Evolutionary conservation across 306 rosid species (phyloP), one percentile per base, ranked within the genome.

Genomic region (Vigna angularis): DNA sequence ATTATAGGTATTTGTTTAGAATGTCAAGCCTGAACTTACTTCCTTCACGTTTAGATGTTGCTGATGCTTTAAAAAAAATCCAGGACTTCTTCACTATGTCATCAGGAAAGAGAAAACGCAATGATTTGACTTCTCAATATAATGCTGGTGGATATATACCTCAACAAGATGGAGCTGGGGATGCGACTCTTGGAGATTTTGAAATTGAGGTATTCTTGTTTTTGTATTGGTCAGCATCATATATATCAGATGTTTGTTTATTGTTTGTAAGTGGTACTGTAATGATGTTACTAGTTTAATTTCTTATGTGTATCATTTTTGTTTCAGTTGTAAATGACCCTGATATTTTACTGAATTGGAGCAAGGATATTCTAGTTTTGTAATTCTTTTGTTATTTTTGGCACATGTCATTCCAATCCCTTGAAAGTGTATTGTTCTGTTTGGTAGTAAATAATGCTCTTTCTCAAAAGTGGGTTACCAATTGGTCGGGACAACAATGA

Each of bases 91-190:
- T 96, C 86, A 83, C 76, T 52, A 58, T 72, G 79, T 11, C 88
- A 22, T 24, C 91, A 14, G 99, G 96, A 73, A 96, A 96, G 89
- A 86, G 99, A 53, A 96, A 96, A 82, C 99, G 98, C 81, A 96
- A 93, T 58, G 99, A 91, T 76, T 59, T 93, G 73, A 68, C 96
- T 74, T 76, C 98, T 47, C 94, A 88, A 72, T 90, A 89, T 90
- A 93, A 81, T 32, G 52, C 90, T 73, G 86, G 90, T 81, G 98
- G 96, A 57, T 91, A 86, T 86, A 81, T 93, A 69, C 99, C 99
- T 17, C 99, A 96, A 88, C 99, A 96, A 89, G 99, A 96, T 88
- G 99, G 99, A 81, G 94, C 98, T 69, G 96, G 94, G 80, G 99
- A 91, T 88, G 80, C 82, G 28, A 48, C 83, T 3, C 74, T 89